Evolutionary conservation across 2,329 filamentous ascomycete species (phyloP), one percentile per base, ranked within the genome.

Genomic region (Microsporum canis): DNA sequence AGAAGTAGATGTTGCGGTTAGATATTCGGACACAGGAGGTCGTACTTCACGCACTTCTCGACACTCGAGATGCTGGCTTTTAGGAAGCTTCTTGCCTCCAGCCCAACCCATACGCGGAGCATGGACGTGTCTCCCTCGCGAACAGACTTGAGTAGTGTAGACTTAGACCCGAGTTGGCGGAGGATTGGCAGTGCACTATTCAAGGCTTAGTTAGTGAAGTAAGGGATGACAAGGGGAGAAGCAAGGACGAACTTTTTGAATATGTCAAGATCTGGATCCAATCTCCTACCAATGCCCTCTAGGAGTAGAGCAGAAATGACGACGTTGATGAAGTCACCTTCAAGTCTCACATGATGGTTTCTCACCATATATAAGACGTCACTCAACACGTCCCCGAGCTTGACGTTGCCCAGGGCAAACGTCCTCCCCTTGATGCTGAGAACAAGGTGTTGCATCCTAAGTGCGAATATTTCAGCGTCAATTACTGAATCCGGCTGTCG

Each of bases 321-420:
- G 3, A 99, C 94, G 70, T 99, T 99, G 71, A 99, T 91, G 71
- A 97, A 99, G 72, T 99, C 94, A 6, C 94, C 94, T 74, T 99
- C 94, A 58, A 99, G 82, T 6, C 94, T 83, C 3, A 99, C 94
- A 71, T 99, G 94, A 72, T 99, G 94, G 7, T 80, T 78, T 60
- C 94, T 84, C 34, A 99, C 94, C 91, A 99, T 96, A 62, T 82
- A 82, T 51, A 99, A 79, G 0, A 97, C 94, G 67, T 95, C 84
- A 69, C 94, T 91, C 34, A 99, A 76, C 23, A 99, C 91, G 68
- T 99, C 94, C 8, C 94, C 94, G 64, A 99, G 96, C 76, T 91
- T 95, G 75, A 99, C 88, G 70, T 90, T 96, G 3, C 92, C 92
- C 0, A 99, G 80, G 0, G 94, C 91, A 61, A 99, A 87, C 0